Conservation (phyloP, 1,284 basidiomycete genomes). For the Trichosporon ovoides region DNA sequence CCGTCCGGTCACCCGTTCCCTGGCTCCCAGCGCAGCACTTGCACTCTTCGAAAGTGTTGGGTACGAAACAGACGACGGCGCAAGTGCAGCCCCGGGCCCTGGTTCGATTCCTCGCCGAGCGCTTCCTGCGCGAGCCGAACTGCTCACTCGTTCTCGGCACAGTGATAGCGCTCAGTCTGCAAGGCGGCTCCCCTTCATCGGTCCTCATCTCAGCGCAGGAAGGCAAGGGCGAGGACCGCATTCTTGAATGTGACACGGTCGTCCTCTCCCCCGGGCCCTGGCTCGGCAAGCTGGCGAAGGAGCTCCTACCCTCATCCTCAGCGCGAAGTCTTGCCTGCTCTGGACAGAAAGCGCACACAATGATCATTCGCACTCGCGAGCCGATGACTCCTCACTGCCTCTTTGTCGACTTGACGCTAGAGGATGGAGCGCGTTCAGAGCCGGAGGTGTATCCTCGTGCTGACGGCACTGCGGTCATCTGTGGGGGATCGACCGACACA, state of each 20-base stretch:
- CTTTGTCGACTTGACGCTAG: slow-evolving; percentile 55
- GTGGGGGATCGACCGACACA: slow-evolving; percentile 44
- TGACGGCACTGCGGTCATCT: slow-evolving; percentile 49
- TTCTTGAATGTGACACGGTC: slow-evolving; percentile 52
- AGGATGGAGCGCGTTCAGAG: slow-evolving; percentile 46
- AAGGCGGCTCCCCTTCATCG: slow-evolving; percentile 15
- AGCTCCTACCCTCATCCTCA: slow-evolving; percentile 53
- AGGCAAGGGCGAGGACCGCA: slow-evolving; percentile 34
- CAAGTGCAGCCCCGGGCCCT: slow-evolving; percentile 53
- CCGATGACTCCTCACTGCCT: slow-evolving; percentile 46
- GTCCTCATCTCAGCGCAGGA: slow-evolving; percentile 21
- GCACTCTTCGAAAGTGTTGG: slow-evolving; percentile 22
- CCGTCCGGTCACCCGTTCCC: slow-evolving; percentile 32
- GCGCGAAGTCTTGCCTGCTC: slow-evolving; percentile 43
- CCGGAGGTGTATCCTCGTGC: slow-evolving; percentile 53
- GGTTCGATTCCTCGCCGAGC: slow-evolving; percentile 66
- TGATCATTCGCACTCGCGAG: slow-evolving; percentile 48
- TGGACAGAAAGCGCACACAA: slow-evolving; percentile 53
- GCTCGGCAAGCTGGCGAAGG: slow-evolving; percentile 60
- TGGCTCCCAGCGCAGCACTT: slow-evolving; percentile 42
- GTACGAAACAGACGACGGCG: slow-evolving; percentile 38
- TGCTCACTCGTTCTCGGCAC: slow-evolving; percentile 35
- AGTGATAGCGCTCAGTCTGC: slow-evolving; percentile 22
- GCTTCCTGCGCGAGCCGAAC: slow-evolving; percentile 34
- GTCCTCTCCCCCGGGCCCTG: slow-evolving; percentile 80